Base-by-base conservation (phyloP, 176 grass and related monocot species). In the Cenchrus americanus region DNA sequence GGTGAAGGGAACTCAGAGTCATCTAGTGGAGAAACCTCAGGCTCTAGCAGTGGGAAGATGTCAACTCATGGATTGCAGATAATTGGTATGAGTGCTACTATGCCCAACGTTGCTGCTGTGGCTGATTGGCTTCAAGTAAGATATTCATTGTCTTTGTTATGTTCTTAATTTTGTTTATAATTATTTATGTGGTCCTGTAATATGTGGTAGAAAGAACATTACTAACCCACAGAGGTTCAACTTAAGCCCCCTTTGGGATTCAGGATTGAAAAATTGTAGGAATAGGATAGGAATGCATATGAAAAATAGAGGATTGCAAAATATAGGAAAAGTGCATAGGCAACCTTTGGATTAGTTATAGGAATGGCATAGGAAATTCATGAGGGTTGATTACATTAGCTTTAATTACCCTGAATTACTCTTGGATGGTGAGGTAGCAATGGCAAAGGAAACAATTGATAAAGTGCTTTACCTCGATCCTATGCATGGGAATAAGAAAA, bases 91-190 rank as follows among this genome's bases (percentile, higher is more conserved):
- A 98, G 96, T 84, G 96, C 96, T 79, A 98, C 92, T 74, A 98
- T 98, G 96, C 92, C 96, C 78, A 98, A 98, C 23, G 89, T 98
- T 49, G 92, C 87, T 82, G 92, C 89, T 32, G 91, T 95, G 57
- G 96, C 96, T 80, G 85, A 91, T 86, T 98, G 96, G 96, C 92
- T 98, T 86, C 92, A 95, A 92, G 94, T 97, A 90, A 89, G 88
- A 83, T 52, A 37, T 75, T 69, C 44, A 14, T 50, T 85, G 47
- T 23, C 50, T 3, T 37, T 74, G 46, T 72, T 78, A 17, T 72
- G 14, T 40, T 42, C 21, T 0, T 76, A 46, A 42, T 67, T 26
- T 8, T 85, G 42, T 69, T 37, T 37, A 65, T 83, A 42, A 60
- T 71, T 82, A 43, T 46, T 66, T 26, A 78, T 41, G 27, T n/a